Percentiles rank a stretch among this genome's conserved stretches.
Evolutionary conservation across 345 rosid genomes (phyloP).

Genomic region (Lepidium aucheri): DNA sequence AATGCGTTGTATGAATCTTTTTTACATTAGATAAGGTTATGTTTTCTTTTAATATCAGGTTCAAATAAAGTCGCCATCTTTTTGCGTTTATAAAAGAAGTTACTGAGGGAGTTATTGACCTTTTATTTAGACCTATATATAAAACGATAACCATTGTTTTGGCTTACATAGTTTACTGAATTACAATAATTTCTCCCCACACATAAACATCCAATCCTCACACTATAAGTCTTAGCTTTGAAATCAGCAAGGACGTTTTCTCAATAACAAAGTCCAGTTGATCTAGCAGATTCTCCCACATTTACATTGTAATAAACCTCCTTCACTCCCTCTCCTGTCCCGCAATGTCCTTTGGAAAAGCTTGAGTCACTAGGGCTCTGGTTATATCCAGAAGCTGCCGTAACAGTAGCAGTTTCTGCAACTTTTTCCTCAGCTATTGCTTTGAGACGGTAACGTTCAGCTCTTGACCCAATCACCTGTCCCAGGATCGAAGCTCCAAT

Average conservation of each 20-base stretch:
- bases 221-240: background rate
- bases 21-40: background rate
- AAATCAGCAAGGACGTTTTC: background rate
- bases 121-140: slow-evolving; percentile 9
- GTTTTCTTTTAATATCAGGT: background rate
- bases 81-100: background rate
- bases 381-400: slow-evolving; percentile 14
- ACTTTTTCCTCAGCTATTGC: slow-evolving; percentile 23
- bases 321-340: slow-evolving; percentile 30
- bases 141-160: slow-evolving; percentile 8
- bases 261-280: slow-evolving; percentile 38
- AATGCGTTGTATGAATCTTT: background rate
- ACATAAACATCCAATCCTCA: slow-evolving; percentile 2
- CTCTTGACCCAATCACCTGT: slow-evolving; percentile 84
- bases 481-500: slow-evolving; percentile 82
- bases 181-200: background rate
- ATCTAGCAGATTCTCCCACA: slow-evolving; percentile 25
- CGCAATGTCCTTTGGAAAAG: slow-evolving; percentile 24
- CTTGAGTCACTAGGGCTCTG: slow-evolving; percentile 15
- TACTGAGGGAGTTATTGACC: background rate
- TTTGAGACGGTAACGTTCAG: slow-evolving; percentile 65
- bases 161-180: slow-evolving; percentile 14
- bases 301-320: slow-evolving; percentile 18
- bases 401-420: slow-evolving; percentile 24
- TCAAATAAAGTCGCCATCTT: background rate